A percentile compares a stretch with the other conserved stretches of the same genome.
These are phyloP conservation scores for Eucalyptus dawsonii DNA, from an alignment of 345 rosid genomes.

Conservation along the genomic window DNA sequence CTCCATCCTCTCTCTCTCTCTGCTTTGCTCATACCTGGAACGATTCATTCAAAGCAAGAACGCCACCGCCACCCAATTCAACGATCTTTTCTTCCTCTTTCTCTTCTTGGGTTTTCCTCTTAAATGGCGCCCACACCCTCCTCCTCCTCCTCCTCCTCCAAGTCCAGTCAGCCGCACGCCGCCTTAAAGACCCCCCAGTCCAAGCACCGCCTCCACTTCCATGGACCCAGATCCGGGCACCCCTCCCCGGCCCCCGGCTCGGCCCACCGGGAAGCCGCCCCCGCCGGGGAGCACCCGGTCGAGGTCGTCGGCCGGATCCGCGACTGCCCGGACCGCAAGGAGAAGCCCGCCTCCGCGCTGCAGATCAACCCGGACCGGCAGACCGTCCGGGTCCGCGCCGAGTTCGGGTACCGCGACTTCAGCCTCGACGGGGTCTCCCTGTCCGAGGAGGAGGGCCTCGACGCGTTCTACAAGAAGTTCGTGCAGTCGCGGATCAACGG, in stretches of 20 bases:
- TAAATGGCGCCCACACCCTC: conserved; percentile 81
- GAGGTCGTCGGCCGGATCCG: conserved; percentile 78
- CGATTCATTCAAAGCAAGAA: neutral
- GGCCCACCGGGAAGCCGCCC: conserved; percentile 17
- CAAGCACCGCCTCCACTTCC: conserved; percentile 62
- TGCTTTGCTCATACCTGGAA: neutral
- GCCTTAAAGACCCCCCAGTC: conserved; percentile 55
- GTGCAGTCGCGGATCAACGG: conserved; percentile 64
- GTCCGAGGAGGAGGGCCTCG: conserved; percentile 70
- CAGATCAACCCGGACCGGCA: conserved; percentile 46
- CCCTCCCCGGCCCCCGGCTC: conserved; percentile 34
- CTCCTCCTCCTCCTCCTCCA: conserved; percentile 26
- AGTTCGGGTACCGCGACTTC: conserved; percentile 82
- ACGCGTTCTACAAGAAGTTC: conserved; percentile 61
- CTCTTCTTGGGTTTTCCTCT: neutral
- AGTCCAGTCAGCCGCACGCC: conserved; percentile 15
- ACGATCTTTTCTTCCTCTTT: neutral
- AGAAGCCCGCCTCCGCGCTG: conserved; percentile 41
- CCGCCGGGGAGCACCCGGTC: conserved; percentile 64
- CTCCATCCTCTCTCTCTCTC: neutral
- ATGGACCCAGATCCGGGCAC: conserved; percentile 11
- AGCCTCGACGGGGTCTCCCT: conserved; percentile 79
- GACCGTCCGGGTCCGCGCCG: conserved; percentile 68
- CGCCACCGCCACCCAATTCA: neutral
- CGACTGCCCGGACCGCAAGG: conserved; percentile 44